These are phyloP conservation scores for Castanea crenata DNA, from an alignment of 306 rosid genomes.

Conservation along the genomic window DNA sequence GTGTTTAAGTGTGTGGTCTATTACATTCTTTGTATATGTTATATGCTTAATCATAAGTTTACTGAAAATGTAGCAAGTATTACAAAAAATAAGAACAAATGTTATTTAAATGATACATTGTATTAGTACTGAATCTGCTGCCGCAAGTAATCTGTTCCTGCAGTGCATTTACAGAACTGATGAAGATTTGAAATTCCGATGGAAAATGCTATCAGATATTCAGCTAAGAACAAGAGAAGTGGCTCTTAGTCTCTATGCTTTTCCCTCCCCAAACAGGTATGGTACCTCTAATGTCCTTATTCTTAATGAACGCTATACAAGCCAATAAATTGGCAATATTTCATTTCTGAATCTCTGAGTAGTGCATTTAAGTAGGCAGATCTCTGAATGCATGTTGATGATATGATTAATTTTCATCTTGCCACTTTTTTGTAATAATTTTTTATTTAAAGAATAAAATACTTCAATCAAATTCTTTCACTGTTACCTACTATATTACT, in stretches of 20 bases:
- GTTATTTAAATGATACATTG: too few relatives aligned
- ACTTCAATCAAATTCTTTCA: too few relatives aligned
- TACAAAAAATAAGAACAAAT: too few relatives aligned
- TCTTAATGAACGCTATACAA: background rate
- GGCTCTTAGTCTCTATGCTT: constrained; percentile 15
- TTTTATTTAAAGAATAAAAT: too few relatives aligned
- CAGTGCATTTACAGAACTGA: constrained; percentile 28
- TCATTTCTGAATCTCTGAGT: background rate
- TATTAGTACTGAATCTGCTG: background rate
- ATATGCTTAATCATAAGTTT: too few relatives aligned
- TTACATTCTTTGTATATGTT: background rate
- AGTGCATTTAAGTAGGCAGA: too few relatives aligned
- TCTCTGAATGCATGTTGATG: background rate
- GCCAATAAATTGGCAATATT: background rate
- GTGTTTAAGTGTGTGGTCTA: too few relatives aligned
- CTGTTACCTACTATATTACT: too few relatives aligned
- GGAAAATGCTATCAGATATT: constrained; percentile 31
- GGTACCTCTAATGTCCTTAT: background rate
- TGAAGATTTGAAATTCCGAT: constrained; percentile 32
- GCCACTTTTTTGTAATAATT: too few relatives aligned
- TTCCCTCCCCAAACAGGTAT: constrained; percentile 16
- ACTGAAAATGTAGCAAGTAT: too few relatives aligned
- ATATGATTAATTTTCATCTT: background rate
- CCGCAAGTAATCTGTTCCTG: background rate
- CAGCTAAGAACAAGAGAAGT: constrained; percentile 25